phyloP scores from a whole-genome alignment of 768 basidiomycete species.

The Fibroporia radiculosa region DNA sequence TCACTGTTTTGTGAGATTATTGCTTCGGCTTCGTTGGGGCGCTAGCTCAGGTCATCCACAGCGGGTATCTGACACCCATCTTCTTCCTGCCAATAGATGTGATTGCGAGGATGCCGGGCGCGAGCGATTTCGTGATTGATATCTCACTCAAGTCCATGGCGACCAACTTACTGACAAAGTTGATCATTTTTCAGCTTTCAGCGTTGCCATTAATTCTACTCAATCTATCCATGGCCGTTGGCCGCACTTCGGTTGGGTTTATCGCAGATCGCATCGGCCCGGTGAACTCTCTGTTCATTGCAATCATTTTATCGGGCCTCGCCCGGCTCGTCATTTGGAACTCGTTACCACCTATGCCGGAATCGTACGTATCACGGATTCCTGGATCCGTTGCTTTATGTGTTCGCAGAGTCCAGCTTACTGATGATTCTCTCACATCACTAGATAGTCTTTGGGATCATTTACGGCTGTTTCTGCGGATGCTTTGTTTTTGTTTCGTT shows the following conservation, averaged over 20 bases:
- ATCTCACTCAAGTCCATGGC: neutral
- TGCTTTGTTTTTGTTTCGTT: conserved; percentile 31
- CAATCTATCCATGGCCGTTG: conserved; percentile 14
- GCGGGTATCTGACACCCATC: conserved; percentile 15
- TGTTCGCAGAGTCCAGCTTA: neutral
- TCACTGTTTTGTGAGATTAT: conserved; percentile 14
- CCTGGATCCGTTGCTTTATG: neutral
- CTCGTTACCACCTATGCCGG: conserved; percentile 14
- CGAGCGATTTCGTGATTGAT: conserved; percentile 8
- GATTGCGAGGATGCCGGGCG: conserved; percentile 6
- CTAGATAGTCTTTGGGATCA: conserved; percentile 25
- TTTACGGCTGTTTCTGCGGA: conserved; percentile 30
- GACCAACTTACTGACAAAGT: neutral
- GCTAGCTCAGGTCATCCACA: neutral
- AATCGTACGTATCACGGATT: conserved; percentile 11
- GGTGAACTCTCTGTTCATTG: conserved; percentile 15
- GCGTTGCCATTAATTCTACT: conserved; percentile 12
- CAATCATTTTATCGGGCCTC: conserved; percentile 14
- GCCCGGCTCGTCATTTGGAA: conserved; percentile 16
- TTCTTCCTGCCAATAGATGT: conserved; percentile 15
- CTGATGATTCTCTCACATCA: neutral
- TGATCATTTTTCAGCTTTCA: conserved; percentile 5
- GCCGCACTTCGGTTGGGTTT: conserved; percentile 15
- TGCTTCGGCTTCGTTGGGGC: neutral
- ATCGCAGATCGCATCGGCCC: conserved; percentile 15